Conservation (phyloP, 176 grass and related monocot genomes). For the Raddia guianensis region DNA sequence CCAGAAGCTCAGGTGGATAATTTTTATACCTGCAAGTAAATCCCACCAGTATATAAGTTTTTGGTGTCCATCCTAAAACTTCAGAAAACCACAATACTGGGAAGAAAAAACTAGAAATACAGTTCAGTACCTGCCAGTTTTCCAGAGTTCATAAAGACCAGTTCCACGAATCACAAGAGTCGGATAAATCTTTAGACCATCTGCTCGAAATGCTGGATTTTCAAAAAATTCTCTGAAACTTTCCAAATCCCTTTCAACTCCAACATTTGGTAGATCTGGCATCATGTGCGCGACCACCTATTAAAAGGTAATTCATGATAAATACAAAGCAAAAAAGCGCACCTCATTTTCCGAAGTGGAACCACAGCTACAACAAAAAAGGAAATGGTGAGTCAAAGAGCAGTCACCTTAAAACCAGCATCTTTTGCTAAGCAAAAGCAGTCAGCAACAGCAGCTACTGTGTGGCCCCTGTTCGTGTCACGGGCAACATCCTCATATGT, state of each 20-base stretch:
- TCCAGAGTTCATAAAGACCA: constrained; percentile 98
- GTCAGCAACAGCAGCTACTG: constrained; percentile 93
- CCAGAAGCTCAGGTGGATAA: constrained; percentile 88
- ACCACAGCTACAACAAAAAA: background rate
- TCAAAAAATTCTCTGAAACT: constrained; percentile 98
- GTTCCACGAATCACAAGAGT: constrained; percentile 99
- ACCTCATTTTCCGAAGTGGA: background rate
- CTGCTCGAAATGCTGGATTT: constrained; percentile 83
- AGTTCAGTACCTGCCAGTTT: constrained; percentile 87
- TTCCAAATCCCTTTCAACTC: constrained; percentile 93
- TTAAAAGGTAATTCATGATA: background rate
- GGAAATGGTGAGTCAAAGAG: background rate
- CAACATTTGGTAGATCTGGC: constrained; percentile 97
- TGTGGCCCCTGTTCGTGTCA: constrained; percentile 97
- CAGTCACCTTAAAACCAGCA: constrained; percentile 93
- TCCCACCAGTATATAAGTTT: constrained; percentile 4
- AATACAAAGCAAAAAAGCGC: background rate
- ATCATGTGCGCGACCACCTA: constrained; percentile 99
- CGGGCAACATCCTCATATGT: constrained; percentile 95
- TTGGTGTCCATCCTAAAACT: background rate
- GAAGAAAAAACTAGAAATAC: constrained; percentile 13
- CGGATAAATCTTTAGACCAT: constrained; percentile 98
- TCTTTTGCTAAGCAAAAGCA: constrained; percentile 99
- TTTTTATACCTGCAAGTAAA: constrained; percentile 76
- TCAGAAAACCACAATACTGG: background rate